Percentiles rank a stretch among this genome's conserved stretches.
Conservation (phyloP, 2,329 filamentous ascomycete species). For the Pseudodiploospora longispora region DNA sequence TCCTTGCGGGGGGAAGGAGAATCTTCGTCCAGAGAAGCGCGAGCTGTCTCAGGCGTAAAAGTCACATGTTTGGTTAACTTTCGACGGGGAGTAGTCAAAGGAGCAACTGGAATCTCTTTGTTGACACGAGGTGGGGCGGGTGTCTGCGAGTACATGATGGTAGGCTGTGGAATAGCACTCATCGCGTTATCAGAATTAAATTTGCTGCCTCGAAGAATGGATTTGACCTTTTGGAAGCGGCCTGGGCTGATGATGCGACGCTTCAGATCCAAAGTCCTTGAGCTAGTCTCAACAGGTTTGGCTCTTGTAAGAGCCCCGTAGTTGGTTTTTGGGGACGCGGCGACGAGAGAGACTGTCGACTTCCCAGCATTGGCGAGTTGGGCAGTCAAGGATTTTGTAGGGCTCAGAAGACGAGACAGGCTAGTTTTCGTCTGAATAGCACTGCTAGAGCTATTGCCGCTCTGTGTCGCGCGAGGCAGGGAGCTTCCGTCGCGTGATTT, state of each 20-base stretch:
- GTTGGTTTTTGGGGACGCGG: slow-evolving; percentile 40
- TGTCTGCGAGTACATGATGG: slow-evolving; percentile 33
- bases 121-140: slow-evolving; percentile 37
- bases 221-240: slow-evolving; percentile 49
- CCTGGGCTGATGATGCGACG: slow-evolving; percentile 38
- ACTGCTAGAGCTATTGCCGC: slow-evolving; percentile 13
- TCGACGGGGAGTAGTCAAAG: slow-evolving; percentile 58
- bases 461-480: slow-evolving; percentile 39
- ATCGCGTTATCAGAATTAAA: slow-evolving; percentile 28
- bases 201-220: slow-evolving; percentile 42
- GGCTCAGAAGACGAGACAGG: slow-evolving; percentile 58
- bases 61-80: slow-evolving; percentile 66
- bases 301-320: slow-evolving; percentile 30
- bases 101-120: slow-evolving; percentile 43
- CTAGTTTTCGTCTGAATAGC: slow-evolving; percentile 39
- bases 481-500: slow-evolving; percentile 42
- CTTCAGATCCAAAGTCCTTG: slow-evolving; percentile 25
- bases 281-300: slow-evolving; percentile 30
- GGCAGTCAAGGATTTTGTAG: slow-evolving; percentile 67
- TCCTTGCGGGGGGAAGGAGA: slow-evolving; percentile 52
- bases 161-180: slow-evolving; percentile 41
- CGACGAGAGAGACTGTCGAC: slow-evolving; percentile 24
- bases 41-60: slow-evolving; percentile 66
- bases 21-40: slow-evolving; percentile 33
- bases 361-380: slow-evolving; percentile 29